These are phyloP conservation scores for Capronia epimyces DNA, from an alignment of 2,329 filamentous ascomycete species.

Conservation along the genomic window DNA sequence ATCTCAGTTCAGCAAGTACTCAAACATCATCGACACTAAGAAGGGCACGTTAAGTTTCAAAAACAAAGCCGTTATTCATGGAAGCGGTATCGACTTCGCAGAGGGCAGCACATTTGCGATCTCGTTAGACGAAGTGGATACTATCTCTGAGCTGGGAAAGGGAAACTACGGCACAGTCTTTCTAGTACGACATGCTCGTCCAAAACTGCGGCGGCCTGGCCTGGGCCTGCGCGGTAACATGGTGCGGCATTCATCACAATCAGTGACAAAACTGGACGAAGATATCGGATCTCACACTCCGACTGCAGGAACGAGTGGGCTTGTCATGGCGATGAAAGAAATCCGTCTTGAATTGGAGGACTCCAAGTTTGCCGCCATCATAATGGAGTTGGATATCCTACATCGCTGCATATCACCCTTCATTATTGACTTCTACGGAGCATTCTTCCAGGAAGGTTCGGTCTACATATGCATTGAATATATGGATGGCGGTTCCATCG, in stretches of 20 bases:
- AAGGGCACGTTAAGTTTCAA: slow-evolving; percentile 88
- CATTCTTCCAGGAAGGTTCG: slow-evolving; percentile 97
- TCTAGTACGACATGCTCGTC: slow-evolving; percentile 82
- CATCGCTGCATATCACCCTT: slow-evolving; percentile 93
- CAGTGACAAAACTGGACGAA: slow-evolving; percentile 29
- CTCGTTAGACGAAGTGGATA: slow-evolving; percentile 91
- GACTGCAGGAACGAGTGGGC: slow-evolving; percentile 54
- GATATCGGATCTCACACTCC: slow-evolving; percentile 32
- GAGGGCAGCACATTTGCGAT: slow-evolving; percentile 87
- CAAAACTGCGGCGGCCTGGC: slow-evolving; percentile 56
- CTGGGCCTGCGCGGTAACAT: slow-evolving; percentile 58
- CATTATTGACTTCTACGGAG: slow-evolving; percentile 98
- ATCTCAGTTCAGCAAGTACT: slow-evolving; percentile 60
- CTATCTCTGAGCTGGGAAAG: slow-evolving; percentile 87
- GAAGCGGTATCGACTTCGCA: slow-evolving; percentile 85
- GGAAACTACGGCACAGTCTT: slow-evolving; percentile 98
- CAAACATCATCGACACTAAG: slow-evolving; percentile 84
- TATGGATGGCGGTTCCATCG: slow-evolving; percentile 97
- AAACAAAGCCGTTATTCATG: slow-evolving; percentile 83
- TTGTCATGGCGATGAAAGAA: slow-evolving; percentile 99
- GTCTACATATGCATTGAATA: slow-evolving; percentile 99
- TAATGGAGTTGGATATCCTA: slow-evolving; percentile 94
- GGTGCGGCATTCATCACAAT: slow-evolving; percentile 33
- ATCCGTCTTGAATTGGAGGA: slow-evolving; percentile 93
- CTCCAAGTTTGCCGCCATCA: slow-evolving; percentile 91